Evolutionary conservation across 148 eudicot genomes (phyloP), one percentile per base, ranked within the genome.

Genomic region (Selenicereus undatus): DNA sequence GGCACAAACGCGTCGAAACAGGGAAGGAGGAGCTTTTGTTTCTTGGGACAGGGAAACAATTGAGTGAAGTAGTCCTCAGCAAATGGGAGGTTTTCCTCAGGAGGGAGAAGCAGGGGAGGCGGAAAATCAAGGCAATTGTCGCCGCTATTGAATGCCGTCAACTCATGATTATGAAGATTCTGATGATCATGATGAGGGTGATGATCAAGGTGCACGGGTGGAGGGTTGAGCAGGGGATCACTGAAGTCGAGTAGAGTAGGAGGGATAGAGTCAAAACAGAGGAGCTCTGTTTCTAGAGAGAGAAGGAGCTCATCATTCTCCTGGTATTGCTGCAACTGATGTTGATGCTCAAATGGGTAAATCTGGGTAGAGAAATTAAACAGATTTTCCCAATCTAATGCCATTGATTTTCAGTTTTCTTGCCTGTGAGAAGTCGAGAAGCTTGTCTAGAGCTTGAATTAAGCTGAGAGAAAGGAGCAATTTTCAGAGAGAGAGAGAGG

Each of bases 191-290:
- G 82, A 7, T 27, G 62, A 14, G 42, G 73, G 29, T 52, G 4
- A 56, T 32, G 78, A 17, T 16, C 8, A 17, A 35, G 66, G 26
- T 16, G 60, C 8, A 58, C 52, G 8, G 78, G 65, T 0, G 76
- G 81, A 8, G 81, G 82, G 51, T 74, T 27, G 24, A 82, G 24
- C 16, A 71, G 81, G 18, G 73, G 58, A 0, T 74, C 51, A 16
- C 65, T 69, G 80, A 79, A 56, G 17, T 76, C 82, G 60, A 83
- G 62, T 29, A 83, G 79, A 22, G 79, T 13, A 80, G 83, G 83
- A 32, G 86, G 83, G 3, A 48, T 56, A 48, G 80, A 79, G 68
- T 84, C 86, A 51, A 84, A 80, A 51, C 83, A 84, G 56, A 80
- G 81, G 18, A 84, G 86, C 75, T 84, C 80, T 30, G 80, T 54